phyloP scores from a whole-genome alignment of 23 red algal genomes.

The Gracilaria vermiculophylla region DNA sequence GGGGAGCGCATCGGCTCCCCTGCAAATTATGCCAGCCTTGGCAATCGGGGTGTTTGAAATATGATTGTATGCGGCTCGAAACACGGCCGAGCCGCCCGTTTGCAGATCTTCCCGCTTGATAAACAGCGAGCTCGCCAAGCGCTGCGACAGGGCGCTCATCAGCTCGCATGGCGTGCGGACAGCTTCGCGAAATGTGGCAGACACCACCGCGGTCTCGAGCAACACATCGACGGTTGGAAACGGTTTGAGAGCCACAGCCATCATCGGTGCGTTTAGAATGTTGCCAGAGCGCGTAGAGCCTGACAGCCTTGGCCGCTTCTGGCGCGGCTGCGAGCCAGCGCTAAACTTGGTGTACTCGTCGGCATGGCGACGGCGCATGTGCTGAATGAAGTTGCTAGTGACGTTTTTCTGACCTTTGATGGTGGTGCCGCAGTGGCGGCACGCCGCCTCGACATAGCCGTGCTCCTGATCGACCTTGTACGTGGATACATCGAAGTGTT shows the following conservation, averaged over 20 bases:
- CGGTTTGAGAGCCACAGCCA: neutral
- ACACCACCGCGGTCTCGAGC: conserved; percentile 14
- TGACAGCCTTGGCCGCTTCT: conserved; percentile 30
- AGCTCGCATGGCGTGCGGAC: conserved; percentile 37
- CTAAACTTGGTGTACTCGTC: conserved; percentile 32
- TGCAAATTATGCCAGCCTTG: neutral
- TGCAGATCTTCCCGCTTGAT: conserved; percentile 46
- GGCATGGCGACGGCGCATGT: conserved; percentile 56
- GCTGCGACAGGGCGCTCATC: conserved; percentile 17
- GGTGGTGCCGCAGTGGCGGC: conserved; percentile 57
- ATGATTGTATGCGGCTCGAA: conserved; percentile 43
- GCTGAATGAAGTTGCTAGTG: conserved; percentile 68
- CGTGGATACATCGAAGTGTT: conserved; percentile 47
- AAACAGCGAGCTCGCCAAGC: neutral
- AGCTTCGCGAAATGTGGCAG: conserved; percentile 24
- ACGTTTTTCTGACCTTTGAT: conserved; percentile 46
- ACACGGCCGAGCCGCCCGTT: conserved; percentile 24
- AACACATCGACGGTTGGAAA: conserved; percentile 18
- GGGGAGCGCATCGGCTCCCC: conserved; percentile 2
- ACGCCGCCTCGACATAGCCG: conserved; percentile 44
- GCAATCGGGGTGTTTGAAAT: conserved; percentile 37
- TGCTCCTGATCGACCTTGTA: conserved; percentile 42
- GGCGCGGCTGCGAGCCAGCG: conserved; percentile 10
- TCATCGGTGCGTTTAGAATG: neutral
- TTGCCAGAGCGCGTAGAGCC: neutral